Evolutionary conservation across 2,329 filamentous ascomycete genomes (phyloP), one percentile per base, ranked within the genome.

Genomic region (Colletotrichum sp.): DNA sequence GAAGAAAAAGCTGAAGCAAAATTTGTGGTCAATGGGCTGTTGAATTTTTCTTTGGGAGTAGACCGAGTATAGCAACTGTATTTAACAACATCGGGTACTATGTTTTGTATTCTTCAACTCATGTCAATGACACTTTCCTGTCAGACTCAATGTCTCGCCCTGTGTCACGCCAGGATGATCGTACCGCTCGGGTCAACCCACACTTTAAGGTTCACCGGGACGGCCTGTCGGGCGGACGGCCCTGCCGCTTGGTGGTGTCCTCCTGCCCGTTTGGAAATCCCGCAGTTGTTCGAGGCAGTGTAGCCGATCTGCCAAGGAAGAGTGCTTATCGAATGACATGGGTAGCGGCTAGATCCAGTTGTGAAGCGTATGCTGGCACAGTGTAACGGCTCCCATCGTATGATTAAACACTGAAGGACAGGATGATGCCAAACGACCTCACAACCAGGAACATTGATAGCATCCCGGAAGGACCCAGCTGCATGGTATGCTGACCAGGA

Each of bases 181-280:
- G 16, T 49, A 59, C 30, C 36, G 60, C 60, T 63, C 60, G 60
- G 64, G 44, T 21, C 21, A 66, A 12, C 13, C 68, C 68, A 71
- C 39, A 65, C 28, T 10, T 71, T 71, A 71, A 32, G 64, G 68
- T 71, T 71, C 39, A 49, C 68, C 60, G 60, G 60, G 59, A 66
- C 68, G 57, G 68, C 68, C 59, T 71, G 59, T 57, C 44, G 39
- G 39, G 28, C 26, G n/a, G 44, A 68, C 9, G 49, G 65, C 24
- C 44, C 52, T 36, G 66, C 52, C 66, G 49, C 30, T 24, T 26
- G 18, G 18, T 32, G 30, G 52, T 34, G 30, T 68, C 28, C n/a
- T 68, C 49, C 52, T 68, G 52, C 21, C 49, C n/a, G 49, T 39
- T 68, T 68, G 24, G 66, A 59, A 68, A 59, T 44, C 30, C 52